A percentile compares a stretch with the other conserved stretches of the same genome.
Evolutionary conservation across 352 stramenopile genomes (phyloP).

Genomic region (Phytophthora sp.): DNA sequence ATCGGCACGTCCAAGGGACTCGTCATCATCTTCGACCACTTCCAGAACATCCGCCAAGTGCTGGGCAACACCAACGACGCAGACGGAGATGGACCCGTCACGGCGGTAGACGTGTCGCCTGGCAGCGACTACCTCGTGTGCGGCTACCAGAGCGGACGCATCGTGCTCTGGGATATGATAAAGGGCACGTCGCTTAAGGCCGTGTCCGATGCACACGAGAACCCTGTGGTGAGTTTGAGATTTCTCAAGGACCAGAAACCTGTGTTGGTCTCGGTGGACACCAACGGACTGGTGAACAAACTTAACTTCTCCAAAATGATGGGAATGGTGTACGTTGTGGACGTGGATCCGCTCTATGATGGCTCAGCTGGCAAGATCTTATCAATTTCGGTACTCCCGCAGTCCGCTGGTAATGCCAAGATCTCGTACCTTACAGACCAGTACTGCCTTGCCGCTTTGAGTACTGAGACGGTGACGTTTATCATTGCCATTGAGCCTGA

Average conservation of each 20-base stretch:
- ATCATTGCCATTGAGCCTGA: constrained; percentile 95
- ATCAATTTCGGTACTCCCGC: constrained; percentile 79
- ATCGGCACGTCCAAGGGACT: constrained; percentile 95
- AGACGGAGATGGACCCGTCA: constrained; percentile 80
- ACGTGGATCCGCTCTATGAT: constrained; percentile 96
- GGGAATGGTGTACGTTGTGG: constrained; percentile 93
- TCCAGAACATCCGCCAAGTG: constrained; percentile 93
- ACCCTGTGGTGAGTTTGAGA: constrained; percentile 83
- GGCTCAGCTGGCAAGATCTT: constrained; percentile 91
- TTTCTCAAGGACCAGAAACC: constrained; percentile 90
- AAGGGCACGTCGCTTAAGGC: constrained; percentile 92
- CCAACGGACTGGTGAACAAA: constrained; percentile 94
- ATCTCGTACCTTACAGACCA: constrained; percentile 87
- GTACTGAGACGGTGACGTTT: constrained; percentile 95
- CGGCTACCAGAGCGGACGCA: constrained; percentile 92
- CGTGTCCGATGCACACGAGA: constrained; percentile 91
- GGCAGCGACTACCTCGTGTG: constrained; percentile 92
- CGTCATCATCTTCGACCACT: constrained; percentile 97
- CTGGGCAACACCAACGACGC: constrained; percentile 86
- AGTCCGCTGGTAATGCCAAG: constrained; percentile 84
- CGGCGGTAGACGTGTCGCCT: constrained; percentile 88
- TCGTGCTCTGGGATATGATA: constrained; percentile 98
- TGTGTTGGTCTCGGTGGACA: constrained; percentile 83
- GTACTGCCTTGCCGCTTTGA: constrained; percentile 83
- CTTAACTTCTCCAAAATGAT: constrained; percentile 95